Evolutionary conservation across 1,139 yeast genomes (phyloP).

Genomic region (Kodamaea suecica): DNA sequence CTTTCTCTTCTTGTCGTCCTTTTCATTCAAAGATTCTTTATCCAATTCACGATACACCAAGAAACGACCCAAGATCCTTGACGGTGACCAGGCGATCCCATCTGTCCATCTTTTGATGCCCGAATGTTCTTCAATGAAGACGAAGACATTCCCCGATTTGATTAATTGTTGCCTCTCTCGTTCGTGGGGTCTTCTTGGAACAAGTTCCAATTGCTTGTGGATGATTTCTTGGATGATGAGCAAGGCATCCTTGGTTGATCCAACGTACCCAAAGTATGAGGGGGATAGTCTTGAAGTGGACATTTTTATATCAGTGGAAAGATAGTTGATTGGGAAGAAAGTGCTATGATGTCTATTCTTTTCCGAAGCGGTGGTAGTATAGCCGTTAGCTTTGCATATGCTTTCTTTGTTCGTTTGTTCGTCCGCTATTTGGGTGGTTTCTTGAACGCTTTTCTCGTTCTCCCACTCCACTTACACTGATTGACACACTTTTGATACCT

Average conservation of each 20-base stretch:
- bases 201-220: conserved; percentile 58
- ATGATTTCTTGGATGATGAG: conserved; percentile 76
- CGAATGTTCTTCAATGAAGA: conserved; percentile 76
- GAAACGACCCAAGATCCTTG: conserved; percentile 79
- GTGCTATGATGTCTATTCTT: no score
- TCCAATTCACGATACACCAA: conserved; percentile 79
- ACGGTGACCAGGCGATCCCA: conserved; percentile 90
- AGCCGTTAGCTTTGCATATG: no score
- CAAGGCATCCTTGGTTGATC: conserved; percentile 79
- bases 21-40: conserved; percentile 40
- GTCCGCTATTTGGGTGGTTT: no score
- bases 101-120: conserved; percentile 95
- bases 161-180: conserved; percentile 66
- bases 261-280: conserved; percentile 75
- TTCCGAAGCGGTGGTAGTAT: no score
- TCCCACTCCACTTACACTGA: no score
- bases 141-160: conserved; percentile 76
- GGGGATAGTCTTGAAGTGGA: conserved; percentile 37
- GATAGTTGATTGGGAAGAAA: no score
- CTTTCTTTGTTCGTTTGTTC: no score
- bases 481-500: no score
- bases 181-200: conserved; percentile 79
- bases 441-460: no score
- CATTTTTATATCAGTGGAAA: no score
- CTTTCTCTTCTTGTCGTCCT: conserved; percentile 34